Percentiles rank a stretch among this genome's conserved stretches.
phyloP scores from a whole-genome alignment of 371 early-diverging fungal species.

The Mortierella sp. region DNA sequence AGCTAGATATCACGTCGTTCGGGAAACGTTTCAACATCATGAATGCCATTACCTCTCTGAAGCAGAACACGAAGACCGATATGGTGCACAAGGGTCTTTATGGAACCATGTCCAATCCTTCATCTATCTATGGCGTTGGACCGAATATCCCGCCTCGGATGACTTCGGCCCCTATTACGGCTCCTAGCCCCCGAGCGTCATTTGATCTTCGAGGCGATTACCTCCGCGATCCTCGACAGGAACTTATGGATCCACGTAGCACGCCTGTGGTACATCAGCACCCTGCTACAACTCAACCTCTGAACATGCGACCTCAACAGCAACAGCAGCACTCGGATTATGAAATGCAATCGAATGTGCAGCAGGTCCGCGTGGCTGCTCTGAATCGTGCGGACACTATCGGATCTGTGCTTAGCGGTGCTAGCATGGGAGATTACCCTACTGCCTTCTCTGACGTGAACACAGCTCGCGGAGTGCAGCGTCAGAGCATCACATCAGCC shows the following conservation, averaged over 20 bases:
- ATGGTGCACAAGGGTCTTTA: slow-evolving; percentile 16
- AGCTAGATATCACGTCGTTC: slow-evolving; percentile 72
- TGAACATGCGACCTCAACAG: slow-evolving; percentile 17
- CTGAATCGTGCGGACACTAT: slow-evolving; percentile 46
- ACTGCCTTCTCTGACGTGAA: slow-evolving; percentile 1
- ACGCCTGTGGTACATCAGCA: slow-evolving; percentile 2
- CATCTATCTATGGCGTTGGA: slow-evolving; percentile 25
- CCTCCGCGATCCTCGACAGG: slow-evolving; percentile 36
- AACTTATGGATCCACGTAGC: slow-evolving; percentile 25
- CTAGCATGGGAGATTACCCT: slow-evolving; percentile 33
- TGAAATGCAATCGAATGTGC: slow-evolving; percentile 15
- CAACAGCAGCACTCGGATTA: slow-evolving; percentile 18
- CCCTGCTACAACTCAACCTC: slow-evolving; percentile 8
- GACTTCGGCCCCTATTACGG: slow-evolving; percentile 26
- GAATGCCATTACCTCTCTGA: slow-evolving; percentile 67
- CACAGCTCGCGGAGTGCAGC: slow-evolving; percentile 21
- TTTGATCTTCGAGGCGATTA: slow-evolving; percentile 37
- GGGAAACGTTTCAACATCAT: slow-evolving; percentile 77
- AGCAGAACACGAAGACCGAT: slow-evolving; percentile 38
- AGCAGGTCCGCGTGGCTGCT: slow-evolving; percentile 15
- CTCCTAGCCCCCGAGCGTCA: slow-evolving; percentile 29
- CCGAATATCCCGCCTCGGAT: slow-evolving; percentile 53
- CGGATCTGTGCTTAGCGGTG: slow-evolving; percentile 37
- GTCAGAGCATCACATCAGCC: slow-evolving; percentile 42
- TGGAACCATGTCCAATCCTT: slow-evolving; percentile 10